Evolutionary conservation across 1,139 yeast genomes (phyloP), one percentile per base, ranked within the genome.

Genomic region (Yamadazyma membranifaciens): DNA sequence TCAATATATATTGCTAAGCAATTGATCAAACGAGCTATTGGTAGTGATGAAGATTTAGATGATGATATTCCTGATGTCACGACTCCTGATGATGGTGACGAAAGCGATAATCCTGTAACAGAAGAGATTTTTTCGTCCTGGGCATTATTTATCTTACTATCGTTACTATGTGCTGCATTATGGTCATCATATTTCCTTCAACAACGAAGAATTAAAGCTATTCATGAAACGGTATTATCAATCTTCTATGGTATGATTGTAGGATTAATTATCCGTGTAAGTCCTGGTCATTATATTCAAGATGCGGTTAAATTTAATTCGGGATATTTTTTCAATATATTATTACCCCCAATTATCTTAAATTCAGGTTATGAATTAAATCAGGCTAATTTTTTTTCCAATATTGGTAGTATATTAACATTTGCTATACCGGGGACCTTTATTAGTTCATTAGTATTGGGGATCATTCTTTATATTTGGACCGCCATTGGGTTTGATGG

Each of bases 381-480:
- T 59, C 98, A 92, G 64, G 95, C 87, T 25, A 91, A 92, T 60
- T 94, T 94, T 63, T 94, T 94, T 62, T 75, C 91, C 51, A 94
- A 94, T 60, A 81, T 92, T 37, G 95, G 95, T 1, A 83, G 96
- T 2, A 92, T 94, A 45, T 66, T 94, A 50, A 86, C 91, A 3
- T 94, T 92, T 71, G 99, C 99, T 32, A 91, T 94, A 41, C 96
- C 96, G 0, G 99, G 99, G 2, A 94, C 99, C 0, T 87, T 92
- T 53, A 79, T 94, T 29, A 87, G 95, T 29, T 87, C 98, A 0
- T 73, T 89, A 43, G 97, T 92, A 3, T 67, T 92, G 41, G 99
- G 98, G 12, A 70, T 83, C 2, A 83, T 94, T 30, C 64, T 92
- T 42, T 94, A 81, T 57, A 68, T 91, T 13, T 94, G 98, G 95